phyloP scores from a whole-genome alignment of 441 rosid genomes.

The Eutrema salsugineum region DNA sequence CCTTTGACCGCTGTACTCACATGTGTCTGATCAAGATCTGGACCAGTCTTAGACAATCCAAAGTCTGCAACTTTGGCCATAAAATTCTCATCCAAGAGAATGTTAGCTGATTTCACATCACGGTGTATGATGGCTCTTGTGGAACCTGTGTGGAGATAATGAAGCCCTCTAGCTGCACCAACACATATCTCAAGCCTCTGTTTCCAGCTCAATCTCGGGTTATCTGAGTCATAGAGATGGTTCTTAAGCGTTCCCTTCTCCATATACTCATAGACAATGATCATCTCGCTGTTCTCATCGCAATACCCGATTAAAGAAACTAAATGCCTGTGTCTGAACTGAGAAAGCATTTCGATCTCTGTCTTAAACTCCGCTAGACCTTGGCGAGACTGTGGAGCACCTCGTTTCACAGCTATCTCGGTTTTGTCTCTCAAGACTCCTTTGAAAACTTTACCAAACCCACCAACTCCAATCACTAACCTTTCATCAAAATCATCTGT shows the following conservation, averaged over 20 bases:
- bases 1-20: constrained; percentile 93
- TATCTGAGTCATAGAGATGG: constrained; percentile 54
- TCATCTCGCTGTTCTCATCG: constrained; percentile 71
- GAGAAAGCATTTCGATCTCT: constrained; percentile 83
- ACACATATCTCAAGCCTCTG: constrained; percentile 79
- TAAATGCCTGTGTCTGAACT: constrained; percentile 81
- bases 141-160: constrained; percentile 92
- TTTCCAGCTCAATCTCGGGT: constrained; percentile 61
- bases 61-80: constrained; percentile 95
- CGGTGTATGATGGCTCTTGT: constrained; percentile 78
- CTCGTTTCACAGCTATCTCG: constrained; percentile 80
- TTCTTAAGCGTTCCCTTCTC: constrained; percentile 73
- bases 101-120: constrained; percentile 85
- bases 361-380: constrained; percentile 74
- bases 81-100: constrained; percentile 65
- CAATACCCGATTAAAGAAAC: constrained; percentile 85
- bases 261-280: constrained; percentile 87
- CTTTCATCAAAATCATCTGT: constrained; percentile 58
- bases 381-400: constrained; percentile 52
- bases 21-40: constrained; percentile 73
- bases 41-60: constrained; percentile 79
- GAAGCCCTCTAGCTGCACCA: constrained; percentile 86
- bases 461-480: constrained; percentile 76
- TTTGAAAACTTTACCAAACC: constrained; percentile 82
- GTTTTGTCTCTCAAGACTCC: constrained; percentile 68